phyloP scores from a whole-genome alignment of 306 rosid genomes.

The Potentilla sterilis region DNA sequence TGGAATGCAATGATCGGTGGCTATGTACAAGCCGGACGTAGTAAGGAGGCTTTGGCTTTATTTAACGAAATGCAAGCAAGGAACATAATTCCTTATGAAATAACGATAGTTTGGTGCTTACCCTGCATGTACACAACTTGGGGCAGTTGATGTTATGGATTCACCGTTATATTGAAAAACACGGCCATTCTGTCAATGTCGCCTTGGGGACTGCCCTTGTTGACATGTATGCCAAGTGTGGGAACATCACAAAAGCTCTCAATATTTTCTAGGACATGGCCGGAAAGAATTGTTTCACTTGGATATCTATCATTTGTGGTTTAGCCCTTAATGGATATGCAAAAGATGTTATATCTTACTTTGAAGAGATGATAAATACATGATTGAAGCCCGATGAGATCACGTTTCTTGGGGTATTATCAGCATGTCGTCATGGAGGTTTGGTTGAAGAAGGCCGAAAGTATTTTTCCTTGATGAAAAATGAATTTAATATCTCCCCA shows the following conservation, averaged over 20 bases:
- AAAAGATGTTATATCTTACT: conserved; percentile 53
- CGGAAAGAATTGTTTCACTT: conserved; percentile 66
- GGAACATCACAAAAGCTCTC: conserved; percentile 65
- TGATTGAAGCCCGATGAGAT: conserved; percentile 78
- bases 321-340: conserved; percentile 72
- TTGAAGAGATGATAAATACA: conserved; percentile 53
- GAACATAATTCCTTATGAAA: conserved; percentile 57
- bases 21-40: conserved; percentile 61
- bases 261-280: conserved; percentile 65
- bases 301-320: conserved; percentile 84
- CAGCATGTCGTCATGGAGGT: conserved; percentile 90
- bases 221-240: conserved; percentile 87
- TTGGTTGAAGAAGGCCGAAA: conserved; percentile 70
- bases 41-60: conserved; percentile 70
- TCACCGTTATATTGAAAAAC: conserved; percentile 61
- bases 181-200: conserved; percentile 44
- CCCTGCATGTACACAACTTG: conserved; percentile 85
- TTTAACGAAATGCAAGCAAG: conserved; percentile 80
- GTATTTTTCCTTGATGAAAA: conserved; percentile 56
- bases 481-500: conserved; percentile 43
- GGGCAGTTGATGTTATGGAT: conserved; percentile 80
- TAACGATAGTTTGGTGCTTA: conserved; percentile 62
- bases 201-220: conserved; percentile 74
- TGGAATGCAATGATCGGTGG: conserved; percentile 90
- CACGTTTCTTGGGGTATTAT: conserved; percentile 75